A percentile compares a stretch with the other conserved stretches of the same genome.
Conservation (phyloP, 805 yeast species). For the Myxozyma melibiosi region DNA sequence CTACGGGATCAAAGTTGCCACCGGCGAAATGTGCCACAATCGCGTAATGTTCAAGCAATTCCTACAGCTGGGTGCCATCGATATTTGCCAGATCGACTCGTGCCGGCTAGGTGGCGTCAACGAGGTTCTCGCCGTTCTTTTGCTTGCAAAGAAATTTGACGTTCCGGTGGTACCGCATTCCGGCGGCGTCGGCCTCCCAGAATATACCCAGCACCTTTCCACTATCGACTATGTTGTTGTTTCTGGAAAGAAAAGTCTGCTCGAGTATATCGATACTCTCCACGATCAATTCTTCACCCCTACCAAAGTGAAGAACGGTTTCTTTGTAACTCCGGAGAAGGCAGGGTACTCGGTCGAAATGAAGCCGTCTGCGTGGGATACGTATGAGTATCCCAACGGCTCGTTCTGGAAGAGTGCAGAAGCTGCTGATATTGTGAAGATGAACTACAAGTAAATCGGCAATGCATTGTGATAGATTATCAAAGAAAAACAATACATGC, state of each 20-base stretch:
- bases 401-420: slow-evolving; percentile 39
- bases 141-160: slow-evolving; percentile 42
- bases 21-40: slow-evolving; percentile 46
- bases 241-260: slow-evolving; percentile 40
- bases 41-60: slow-evolving; percentile 43
- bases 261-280: slow-evolving; percentile 43
- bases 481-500: too few relatives aligned
- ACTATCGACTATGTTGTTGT: slow-evolving; percentile 42
- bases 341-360: slow-evolving; percentile 44
- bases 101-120: slow-evolving; percentile 45
- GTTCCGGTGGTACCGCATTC: slow-evolving; percentile 45
- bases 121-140: slow-evolving; percentile 42
- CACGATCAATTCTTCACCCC: slow-evolving; percentile 42
- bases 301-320: slow-evolving; percentile 39
- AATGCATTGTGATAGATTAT: neutral
- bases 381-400: slow-evolving; percentile 41
- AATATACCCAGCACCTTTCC: slow-evolving; percentile 44
- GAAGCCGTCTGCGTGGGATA: slow-evolving; percentile 37
- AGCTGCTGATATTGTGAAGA: slow-evolving; percentile 8
- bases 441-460: neutral
- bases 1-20: slow-evolving; percentile 43
- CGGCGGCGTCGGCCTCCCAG: slow-evolving; percentile 45
- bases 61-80: slow-evolving; percentile 40
- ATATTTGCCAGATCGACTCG: slow-evolving; percentile 42
- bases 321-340: slow-evolving; percentile 40